Evolutionary conservation across 768 basidiomycete species (phyloP), one percentile per base, ranked within the genome.

Genomic region (Mrakia frigida): DNA sequence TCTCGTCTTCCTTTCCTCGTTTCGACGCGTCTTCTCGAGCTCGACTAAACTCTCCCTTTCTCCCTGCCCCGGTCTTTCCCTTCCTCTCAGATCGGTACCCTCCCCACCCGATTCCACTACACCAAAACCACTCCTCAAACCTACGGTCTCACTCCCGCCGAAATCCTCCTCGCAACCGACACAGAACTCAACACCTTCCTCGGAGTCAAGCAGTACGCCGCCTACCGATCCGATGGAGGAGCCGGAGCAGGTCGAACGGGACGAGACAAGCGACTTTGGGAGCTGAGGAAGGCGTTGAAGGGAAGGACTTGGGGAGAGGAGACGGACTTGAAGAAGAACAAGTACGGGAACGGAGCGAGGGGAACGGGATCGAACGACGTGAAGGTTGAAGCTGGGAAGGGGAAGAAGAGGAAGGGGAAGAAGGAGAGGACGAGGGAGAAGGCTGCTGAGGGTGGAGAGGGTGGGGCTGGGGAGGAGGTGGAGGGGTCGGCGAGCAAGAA

Each of bases 51-150:
- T 21, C 59, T 21, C 21, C 25, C 39, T 56, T 41, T 33, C 56
- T 21, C 1, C 37, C 23, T 13, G 5, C 35, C 28, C 5, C 46
- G 33, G 33, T 21, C 25, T 41, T 23, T 35, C 56, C 53, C 61
- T 9, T 50, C 10, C 59, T 56, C 14, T 33, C 81, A 95, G 95
- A 90, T 96, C 70, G 94, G 90, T 10, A 92, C 90, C 81, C 85
- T 94, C 81, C 90, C 94, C 2, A 98, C 94, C 0, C 90, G 93
- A 16, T 99, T 99, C 88, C 90, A 91, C 83, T 99, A 99, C 82
- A 86, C 88, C n/a, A 86, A 89, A 60, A 83, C 88, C 60, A 81
- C 88, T 0, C 81, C 77, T 5, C 77, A 78, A 43, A 78, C 77
- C 61, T 77, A 76, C 56, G 89, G 88, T 2, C 88, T 99, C 59